Conservation (phyloP, 768 basidiomycete genomes). For the Mycena galopus region DNA sequence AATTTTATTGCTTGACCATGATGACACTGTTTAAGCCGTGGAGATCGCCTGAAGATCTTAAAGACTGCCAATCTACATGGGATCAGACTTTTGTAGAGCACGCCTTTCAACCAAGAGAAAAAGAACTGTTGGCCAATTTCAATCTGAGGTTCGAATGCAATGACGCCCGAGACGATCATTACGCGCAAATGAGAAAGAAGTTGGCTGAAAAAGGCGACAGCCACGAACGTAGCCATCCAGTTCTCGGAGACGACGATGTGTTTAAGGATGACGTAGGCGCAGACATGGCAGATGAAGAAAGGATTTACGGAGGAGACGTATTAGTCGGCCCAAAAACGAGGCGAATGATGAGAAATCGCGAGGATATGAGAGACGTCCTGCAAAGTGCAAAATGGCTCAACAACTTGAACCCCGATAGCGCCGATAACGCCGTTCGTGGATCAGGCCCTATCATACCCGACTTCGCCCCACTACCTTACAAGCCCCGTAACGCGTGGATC, state of each 20-base stretch:
- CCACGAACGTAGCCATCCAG: background rate
- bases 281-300: background rate
- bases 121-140: background rate
- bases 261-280: background rate
- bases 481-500: background rate
- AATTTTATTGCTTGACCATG: conserved; percentile 46
- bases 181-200: background rate
- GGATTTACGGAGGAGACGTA: too few relatives aligned
- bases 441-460: too few relatives aligned
- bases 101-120: background rate
- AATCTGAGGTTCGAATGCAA: background rate
- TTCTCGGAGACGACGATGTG: background rate
- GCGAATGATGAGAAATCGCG: background rate
- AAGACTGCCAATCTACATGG: background rate
- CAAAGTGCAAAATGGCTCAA: background rate
- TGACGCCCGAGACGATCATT: background rate
- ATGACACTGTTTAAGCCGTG: conserved; percentile 3
- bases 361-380: background rate
- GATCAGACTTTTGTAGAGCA: background rate
- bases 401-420: background rate
- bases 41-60: conserved; percentile 36
- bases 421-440: background rate
- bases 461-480: background rate
- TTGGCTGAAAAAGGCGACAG: background rate
- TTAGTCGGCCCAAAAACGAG: too few relatives aligned